phyloP scores from a whole-genome alignment of 2,329 filamentous ascomycete genomes.

The Simplicillium aogashimaense region DNA sequence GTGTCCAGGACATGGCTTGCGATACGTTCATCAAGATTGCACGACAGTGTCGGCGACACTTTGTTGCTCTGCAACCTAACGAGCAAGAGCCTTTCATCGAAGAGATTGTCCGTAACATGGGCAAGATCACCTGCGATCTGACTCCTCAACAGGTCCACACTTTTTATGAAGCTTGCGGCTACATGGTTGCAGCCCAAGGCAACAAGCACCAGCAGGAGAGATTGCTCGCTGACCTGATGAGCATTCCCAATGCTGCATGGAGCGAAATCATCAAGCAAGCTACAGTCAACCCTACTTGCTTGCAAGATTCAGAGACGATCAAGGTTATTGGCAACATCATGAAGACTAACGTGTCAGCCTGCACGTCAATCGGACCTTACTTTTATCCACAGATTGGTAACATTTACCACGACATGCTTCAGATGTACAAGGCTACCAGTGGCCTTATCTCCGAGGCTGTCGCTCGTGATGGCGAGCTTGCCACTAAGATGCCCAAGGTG shows the following conservation, averaged over 20 bases:
- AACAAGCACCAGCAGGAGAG: constrained; percentile 92
- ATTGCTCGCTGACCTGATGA: constrained; percentile 85
- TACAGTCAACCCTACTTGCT: constrained; percentile 71
- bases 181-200: constrained; percentile 97
- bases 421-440: constrained; percentile 98
- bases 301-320: constrained; percentile 90
- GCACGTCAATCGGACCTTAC: constrained; percentile 89
- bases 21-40: constrained; percentile 99
- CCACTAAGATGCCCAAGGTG: constrained; percentile 95
- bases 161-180: constrained; percentile 97
- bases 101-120: constrained; percentile 91
- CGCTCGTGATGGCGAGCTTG: constrained; percentile 76
- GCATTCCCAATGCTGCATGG: constrained; percentile 87
- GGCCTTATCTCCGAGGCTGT: constrained; percentile 91
- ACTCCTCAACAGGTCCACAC: constrained; percentile 97
- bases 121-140: constrained; percentile 90
- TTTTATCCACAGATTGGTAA: constrained; percentile 97
- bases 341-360: constrained; percentile 99
- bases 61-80: constrained; percentile 89
- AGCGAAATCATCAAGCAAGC: constrained; percentile 87
- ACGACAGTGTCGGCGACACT: constrained; percentile 94
- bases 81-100: constrained; percentile 96
- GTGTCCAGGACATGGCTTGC: constrained; percentile 99
- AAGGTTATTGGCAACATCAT: constrained; percentile 99
- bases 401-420: constrained; percentile 97